Base-by-base conservation (phyloP, 208 protist species). In the Phytomonas sp. region DNA sequence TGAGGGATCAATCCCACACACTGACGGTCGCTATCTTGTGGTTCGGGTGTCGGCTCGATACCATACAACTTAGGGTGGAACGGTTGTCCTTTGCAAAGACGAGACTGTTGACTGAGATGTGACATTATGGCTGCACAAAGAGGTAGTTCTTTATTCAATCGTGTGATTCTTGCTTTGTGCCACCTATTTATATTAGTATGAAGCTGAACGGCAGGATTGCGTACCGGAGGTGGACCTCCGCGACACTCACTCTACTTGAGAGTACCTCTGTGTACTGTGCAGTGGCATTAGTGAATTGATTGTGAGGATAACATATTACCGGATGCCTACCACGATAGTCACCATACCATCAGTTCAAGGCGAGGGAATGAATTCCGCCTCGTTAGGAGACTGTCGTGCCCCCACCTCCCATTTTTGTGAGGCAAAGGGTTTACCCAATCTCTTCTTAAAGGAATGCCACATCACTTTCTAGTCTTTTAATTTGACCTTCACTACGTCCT, bases 71-170 rank as follows among this genome's bases (percentile, higher is more conserved):
- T 7, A n/a, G n/a, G n/a, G n/a, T 79, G 5, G 74, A 78, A 37
- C 74, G 56, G 33, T 64, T 79, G n/a, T 79, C 75, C 0, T 71
- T 43, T 64, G 75, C 70, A n/a, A 79, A 62, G 11, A 69, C 67
- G 17, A 74, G 30, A 31, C 67, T 70, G 30, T 74, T 68, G 5
- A 71, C 60, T 2, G 40, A 8, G 15, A 69, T 74, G 23, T 33
- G 32, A 29, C 72, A 75, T 70, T 53, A 75, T n/a, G 77, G 73
- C 70, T 82, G 77, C 77, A 82, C 77, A 37, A 37, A 78, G 70
- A 72, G 70, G 23, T 56, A 68, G 28, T 67, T 67, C 30, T 72
- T 71, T 65, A 60, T 82, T 62, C 74, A 65, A 60, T 74, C 67
- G 53, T 66, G 67, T 51, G 70, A 36, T 26, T 60, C 28, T 31